phyloP scores from a whole-genome alignment of 2,329 filamentous ascomycete species.

The Talaromyces sp. region DNA sequence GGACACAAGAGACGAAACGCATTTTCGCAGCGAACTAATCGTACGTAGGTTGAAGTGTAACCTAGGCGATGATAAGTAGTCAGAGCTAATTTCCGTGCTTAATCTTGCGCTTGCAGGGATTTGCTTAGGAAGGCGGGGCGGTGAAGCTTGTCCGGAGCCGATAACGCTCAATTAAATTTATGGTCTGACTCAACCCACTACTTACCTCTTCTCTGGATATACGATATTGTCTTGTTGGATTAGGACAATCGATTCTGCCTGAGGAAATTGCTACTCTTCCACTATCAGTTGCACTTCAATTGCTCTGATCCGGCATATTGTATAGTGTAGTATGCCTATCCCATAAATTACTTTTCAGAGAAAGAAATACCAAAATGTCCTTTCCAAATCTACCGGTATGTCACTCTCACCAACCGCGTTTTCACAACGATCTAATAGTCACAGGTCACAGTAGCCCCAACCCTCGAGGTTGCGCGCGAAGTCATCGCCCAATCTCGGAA shows the following conservation, averaged over 20 bases:
- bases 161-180: conserved; percentile 2
- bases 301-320: not conserved
- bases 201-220: not conserved
- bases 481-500: conserved; percentile 52
- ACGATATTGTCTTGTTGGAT: not conserved
- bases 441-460: conserved; percentile 55
- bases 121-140: not conserved
- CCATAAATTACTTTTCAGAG: conserved; percentile 1
- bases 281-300: not conserved
- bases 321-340: conserved; percentile 7
- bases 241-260: not conserved
- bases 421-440: not conserved
- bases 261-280: not conserved
- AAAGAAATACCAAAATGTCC: conserved; percentile 8
- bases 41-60: not conserved
- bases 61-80: not conserved
- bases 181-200: not conserved
- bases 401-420: not conserved
- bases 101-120: not conserved
- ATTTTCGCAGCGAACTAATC: not conserved
- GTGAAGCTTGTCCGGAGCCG: not conserved
- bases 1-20: not conserved
- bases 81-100: not conserved
- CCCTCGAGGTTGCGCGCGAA: conserved; percentile 57
- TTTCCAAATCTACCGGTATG: conserved; percentile 3